Evolutionary conservation across 805 yeast species (phyloP), one percentile per base, ranked within the genome.

Genomic region (Candida insectalens): DNA sequence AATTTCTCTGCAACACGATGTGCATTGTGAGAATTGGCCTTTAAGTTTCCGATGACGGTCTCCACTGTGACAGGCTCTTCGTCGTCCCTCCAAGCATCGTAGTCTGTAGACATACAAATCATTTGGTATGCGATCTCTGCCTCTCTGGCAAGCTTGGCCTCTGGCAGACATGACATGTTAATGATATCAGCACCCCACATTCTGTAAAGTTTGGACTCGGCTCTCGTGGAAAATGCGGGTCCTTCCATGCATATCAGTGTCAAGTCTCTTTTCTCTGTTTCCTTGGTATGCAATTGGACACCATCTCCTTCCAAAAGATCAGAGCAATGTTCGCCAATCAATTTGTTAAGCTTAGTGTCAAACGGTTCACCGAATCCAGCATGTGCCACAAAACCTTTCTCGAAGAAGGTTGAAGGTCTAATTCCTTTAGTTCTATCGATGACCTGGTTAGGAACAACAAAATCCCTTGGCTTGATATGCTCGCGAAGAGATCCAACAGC

Each of bases 21-120:
- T 7, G 98, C 97, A 51, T 89, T 89, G 25, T 74, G 79, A 33
- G 83, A 69, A 62, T 92, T 92, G 39, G 95, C 92, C 51, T 74
- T 73, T 53, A 89, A 69, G 57, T 92, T 83, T 36, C 94, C 85
- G 33, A 92, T 87, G 27, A 92, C 96, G 4, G 94, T 82, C 62
- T 88, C 96, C n/a, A 92, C 97, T 6, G 97, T 88, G 31, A 92
- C 99, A 3, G 97, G 89, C 51, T 89, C 96, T 53, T 79, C 97
- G 35, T 73, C 75, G 49, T 81, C 94, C 53, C 87, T 83, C 99
- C 99, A 92, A 17, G 98, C 94, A 55, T 92, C 99, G 60, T 92
- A 92, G 59, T 92, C 99, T 3, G 99, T 92, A 1, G 95, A 80
- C 99, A 92, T 92, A 62, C 99, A 92, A 43, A 92, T 72, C 96